Evolutionary conservation across 208 protist genomes (phyloP), one percentile per base, ranked within the genome.

Genomic region (Naegleria gruberi): DNA sequence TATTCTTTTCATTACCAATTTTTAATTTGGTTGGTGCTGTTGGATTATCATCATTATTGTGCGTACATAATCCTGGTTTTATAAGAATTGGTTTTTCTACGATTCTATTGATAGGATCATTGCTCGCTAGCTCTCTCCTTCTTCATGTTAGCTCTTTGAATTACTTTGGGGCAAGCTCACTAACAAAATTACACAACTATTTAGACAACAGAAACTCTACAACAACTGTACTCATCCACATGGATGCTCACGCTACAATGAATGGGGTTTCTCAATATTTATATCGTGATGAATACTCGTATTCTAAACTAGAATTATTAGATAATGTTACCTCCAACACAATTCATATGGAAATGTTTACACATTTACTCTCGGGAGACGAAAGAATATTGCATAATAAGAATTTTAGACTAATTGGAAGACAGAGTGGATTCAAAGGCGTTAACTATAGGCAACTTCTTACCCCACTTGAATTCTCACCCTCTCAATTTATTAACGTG

Each of bases 1-100:
- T 98, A n/a, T 93, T 98, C 55, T 94, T 96, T 83, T 94, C 91
- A 0, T 90, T 98, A 15, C 96, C 97, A 34, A 92, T 96, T 65
- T 91, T 97, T n/a, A 95, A 97, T 51, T 90, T 93, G 6, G 88
- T 92, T 0, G 90, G 95, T 4, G 93, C 96, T 15, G 46, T 91
- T 1, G 93, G 92, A 15, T n/a, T 96, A 37, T 73, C 73, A 12
- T 57, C 85, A 82, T 34, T 93, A 86, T 34, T 42, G 82, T 45
- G 47, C 30, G 77, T 55, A 15, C 51, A 55, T 15, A 65, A 23
- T 19, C 19, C 19, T 23, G 30, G 30, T 65, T 30, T 65, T 65
- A 23, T 65, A 23, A 65, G 30, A 65, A 65, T 65, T 65, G 51
- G 6, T 19, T 65, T 55, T 34, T 41, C 37, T 8, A 30, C 37